A percentile compares a stretch with the other conserved stretches of the same genome.
These are phyloP conservation scores for Xylaria scruposa DNA, from an alignment of 495 filamentous ascomycete genomes.

Conservation along the genomic window DNA sequence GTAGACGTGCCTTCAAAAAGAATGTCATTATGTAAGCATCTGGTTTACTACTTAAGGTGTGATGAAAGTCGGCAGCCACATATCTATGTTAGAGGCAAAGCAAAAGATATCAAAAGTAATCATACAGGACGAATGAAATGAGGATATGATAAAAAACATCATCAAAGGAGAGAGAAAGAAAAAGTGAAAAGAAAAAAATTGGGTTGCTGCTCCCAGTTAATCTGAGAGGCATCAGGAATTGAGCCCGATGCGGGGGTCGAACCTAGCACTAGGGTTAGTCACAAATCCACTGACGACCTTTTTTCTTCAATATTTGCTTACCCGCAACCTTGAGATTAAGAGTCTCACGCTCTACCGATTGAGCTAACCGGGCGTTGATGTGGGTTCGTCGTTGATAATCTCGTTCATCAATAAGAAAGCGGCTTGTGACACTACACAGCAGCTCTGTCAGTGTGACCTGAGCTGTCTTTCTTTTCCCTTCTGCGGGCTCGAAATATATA, in stretches of 20 bases:
- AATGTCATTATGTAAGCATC: too few relatives aligned
- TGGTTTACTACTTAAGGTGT: too few relatives aligned
- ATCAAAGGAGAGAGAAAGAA: background rate
- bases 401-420: background rate
- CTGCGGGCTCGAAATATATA: background rate
- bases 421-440: background rate
- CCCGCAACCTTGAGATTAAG: constrained; percentile 78
- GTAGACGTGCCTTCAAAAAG: too few relatives aligned
- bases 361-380: constrained; percentile 64
- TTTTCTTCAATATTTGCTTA: constrained; percentile 27
- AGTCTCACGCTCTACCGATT: constrained; percentile 87
- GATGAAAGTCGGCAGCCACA: too few relatives aligned
- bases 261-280: constrained; percentile 41
- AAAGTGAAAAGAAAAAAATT: background rate
- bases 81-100: background rate
- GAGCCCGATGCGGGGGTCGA: constrained; percentile 54
- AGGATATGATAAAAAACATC: background rate
- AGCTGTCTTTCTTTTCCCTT: background rate
- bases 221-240: constrained; percentile 45
- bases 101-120: background rate
- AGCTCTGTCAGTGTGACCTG: background rate
- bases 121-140: background rate
- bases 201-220: constrained; percentile 17
- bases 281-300: background rate
- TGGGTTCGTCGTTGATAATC: background rate